Conservation (phyloP, 2,329 filamentous ascomycete species). For the Thelonectria blattea region DNA sequence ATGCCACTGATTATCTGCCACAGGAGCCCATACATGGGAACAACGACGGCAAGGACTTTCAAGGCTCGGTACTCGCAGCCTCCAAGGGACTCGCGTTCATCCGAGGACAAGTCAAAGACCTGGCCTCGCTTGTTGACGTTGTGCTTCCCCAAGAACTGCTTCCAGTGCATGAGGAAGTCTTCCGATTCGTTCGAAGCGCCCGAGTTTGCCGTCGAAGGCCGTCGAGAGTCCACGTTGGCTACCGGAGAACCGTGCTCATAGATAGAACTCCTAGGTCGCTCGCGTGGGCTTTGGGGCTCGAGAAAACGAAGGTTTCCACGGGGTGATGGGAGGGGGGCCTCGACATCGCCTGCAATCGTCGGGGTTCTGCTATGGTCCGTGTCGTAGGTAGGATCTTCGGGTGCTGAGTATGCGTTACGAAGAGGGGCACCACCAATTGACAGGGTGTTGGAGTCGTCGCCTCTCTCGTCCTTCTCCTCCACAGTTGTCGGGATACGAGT, state of each 20-base stretch:
- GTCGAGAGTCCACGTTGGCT: constrained; percentile 3
- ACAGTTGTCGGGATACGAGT: constrained; percentile 22
- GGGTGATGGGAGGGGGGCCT: constrained; percentile 7
- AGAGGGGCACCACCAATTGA: constrained; percentile 16
- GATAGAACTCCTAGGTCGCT: constrained; percentile 24
- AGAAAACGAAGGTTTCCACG: constrained; percentile 33
- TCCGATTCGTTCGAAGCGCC: constrained; percentile 34
- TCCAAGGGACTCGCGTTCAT: constrained; percentile 63
- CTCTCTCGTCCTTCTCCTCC: constrained; percentile 19
- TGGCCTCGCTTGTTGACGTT: constrained; percentile 58
- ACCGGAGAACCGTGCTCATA: constrained; percentile 29
- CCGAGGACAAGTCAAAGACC: constrained; percentile 58
- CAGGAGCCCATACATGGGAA: constrained; percentile 64
- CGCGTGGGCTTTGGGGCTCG: constrained; percentile 11
- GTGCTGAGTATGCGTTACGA: constrained; percentile 29
- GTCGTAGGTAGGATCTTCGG: constrained; percentile 27
- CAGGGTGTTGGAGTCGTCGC: constrained; percentile 5
- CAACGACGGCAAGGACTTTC: constrained; percentile 61
- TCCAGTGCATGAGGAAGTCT: constrained; percentile 40
- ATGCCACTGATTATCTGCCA: constrained; percentile 66
- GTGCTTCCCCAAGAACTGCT: constrained; percentile 44
- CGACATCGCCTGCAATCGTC: constrained; percentile 25
- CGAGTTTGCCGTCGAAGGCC: constrained; percentile 31
- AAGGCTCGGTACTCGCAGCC: constrained; percentile 70
- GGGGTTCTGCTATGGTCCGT: constrained; percentile 31